phyloP scores from a whole-genome alignment of 768 basidiomycete genomes.

The Podaxis sp. region DNA sequence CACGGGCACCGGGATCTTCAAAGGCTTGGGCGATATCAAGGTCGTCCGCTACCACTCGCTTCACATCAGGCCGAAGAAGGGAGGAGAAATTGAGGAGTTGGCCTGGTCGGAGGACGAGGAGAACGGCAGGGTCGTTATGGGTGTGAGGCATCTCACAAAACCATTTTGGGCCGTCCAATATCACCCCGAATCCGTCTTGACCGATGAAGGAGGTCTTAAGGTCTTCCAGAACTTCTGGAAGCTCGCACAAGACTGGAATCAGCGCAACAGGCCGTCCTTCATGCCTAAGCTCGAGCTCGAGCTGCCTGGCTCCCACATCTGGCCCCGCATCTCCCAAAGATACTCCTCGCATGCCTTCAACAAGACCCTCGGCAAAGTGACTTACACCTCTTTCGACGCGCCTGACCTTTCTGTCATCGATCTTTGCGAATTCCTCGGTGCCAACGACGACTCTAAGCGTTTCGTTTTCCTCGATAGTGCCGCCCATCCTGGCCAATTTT shows the following conservation, averaged over 20 bases:
- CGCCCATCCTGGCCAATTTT: conserved; percentile 69
- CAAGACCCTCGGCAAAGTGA: conserved; percentile 29
- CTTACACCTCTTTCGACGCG: conserved; percentile 35
- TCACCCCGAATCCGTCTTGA: conserved; percentile 84
- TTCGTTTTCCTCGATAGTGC: conserved; percentile 80
- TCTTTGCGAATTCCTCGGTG: conserved; percentile 66
- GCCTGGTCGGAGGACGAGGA: conserved; percentile 75
- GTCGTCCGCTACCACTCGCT: conserved; percentile 85
- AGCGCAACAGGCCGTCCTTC: conserved; percentile 38
- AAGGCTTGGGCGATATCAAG: conserved; percentile 48
- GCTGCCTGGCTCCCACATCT: conserved; percentile 44
- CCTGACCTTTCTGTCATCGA: conserved; percentile 41
- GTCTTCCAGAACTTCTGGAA: conserved; percentile 76
- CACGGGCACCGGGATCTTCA: conserved; percentile 57
- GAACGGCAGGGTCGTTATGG: conserved; percentile 76
- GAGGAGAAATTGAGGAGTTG: conserved; percentile 57
- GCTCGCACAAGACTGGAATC: conserved; percentile 60
- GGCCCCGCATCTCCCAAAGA: conserved; percentile 49
- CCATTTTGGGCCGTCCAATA: conserved; percentile 92
- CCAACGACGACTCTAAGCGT: conserved; percentile 51
- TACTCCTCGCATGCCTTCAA: conserved; percentile 22
- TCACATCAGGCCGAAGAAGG: conserved; percentile 49
- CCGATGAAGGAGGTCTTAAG: conserved; percentile 64
- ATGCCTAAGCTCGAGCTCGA: conserved; percentile 32
- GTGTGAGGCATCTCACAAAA: conserved; percentile 54